Base-by-base conservation (phyloP, 805 yeast species). In the Phaffomyces thermotolerans region DNA sequence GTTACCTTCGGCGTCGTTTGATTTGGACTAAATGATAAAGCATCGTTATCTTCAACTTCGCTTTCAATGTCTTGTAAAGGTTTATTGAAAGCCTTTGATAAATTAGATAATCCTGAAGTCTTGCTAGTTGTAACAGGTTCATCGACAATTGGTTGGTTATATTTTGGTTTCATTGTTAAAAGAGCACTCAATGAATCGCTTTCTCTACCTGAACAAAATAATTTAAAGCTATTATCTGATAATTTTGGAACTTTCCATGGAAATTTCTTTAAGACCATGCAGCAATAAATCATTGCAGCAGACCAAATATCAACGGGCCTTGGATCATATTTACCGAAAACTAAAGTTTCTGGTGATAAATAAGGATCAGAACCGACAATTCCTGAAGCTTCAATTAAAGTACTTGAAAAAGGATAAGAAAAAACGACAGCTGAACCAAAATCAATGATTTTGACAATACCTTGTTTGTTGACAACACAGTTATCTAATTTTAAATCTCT, bases 231-330 rank as follows among this genome's bases (percentile, higher is more conserved):
- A 52, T 80, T 77, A 63, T 89, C 96, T 40, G 82, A 71, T 41
- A 79, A 63, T 57, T 86, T 83, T 8, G 97, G 96, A 8, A 87
- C 86, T 59, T 87, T 88, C 96, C 96, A 89, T 8, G 96, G 96
- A 66, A 89, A 89, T 66, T 88, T 84, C 59, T 87, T 83, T 61
- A 89, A 70, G 46, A 86, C 77, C 96, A 89, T 88, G 68, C 96
- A 89, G 52, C 95, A 86, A 64, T 84, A 85, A 39, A 89, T 85
- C 47, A 89, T 87, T 8, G 95, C 96, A 30, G 80, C 79, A 7
- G 95, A 85, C 97, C 97, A 89, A 37, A 89, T 78, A 66, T 89
- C 97, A 7, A 89, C 95, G 1, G 96, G 95, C 51, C 95, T 74
- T 14, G 96, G 96, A 60, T 86, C 95, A 58, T 89, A 89, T 49